Base-by-base conservation (phyloP, 495 filamentous ascomycete species). In the Tetracladium setigerum region DNA sequence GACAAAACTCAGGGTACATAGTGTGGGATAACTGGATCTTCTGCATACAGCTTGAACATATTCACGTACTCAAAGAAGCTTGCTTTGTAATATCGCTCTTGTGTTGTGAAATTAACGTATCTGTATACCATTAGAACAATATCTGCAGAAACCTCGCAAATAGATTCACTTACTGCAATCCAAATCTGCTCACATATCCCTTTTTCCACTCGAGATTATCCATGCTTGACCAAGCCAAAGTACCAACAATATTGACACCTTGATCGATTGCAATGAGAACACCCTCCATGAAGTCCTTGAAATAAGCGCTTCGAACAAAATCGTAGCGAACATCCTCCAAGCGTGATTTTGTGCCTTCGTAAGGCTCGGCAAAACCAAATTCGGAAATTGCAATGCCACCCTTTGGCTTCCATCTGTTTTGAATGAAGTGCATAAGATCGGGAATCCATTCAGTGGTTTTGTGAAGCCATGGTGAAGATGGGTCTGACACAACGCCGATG, bases 21-120 rank as follows among this genome's bases (percentile, higher is more conserved):
- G 24, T 43, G 42, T 6, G 44, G 51, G 7, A 49, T 41, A 14
- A 54, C 51, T 7, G 51, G 51, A 54, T 54, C 51, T 9, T 35
- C 42, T 1, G 36, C 51, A 36, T 54, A 54, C 1, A 45, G 9
- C 40, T 49, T 44, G 27, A 54, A 54, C 1, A 67, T 70, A 56
- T 70, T 65, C 10, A 74, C 67, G 38, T 68, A 47, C 38, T 74
- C 68, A 49, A 74, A 74, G 44, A 72, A 68, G 45, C 66, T 69
- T 52, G 65, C 64, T 56, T 72, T 72, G 46, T 67, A 74, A 13
- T 49, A 43, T n/a, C 71, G 44, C 35, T 68, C 54, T 39, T 62
- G 61, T 3, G 60, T 65, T 5, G 65, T 69, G n/a, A 65, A 56
- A 52, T 74, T 68, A 1, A 74, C 68, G 49, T 49, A 52, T 19